These are phyloP conservation scores for Streptanthus diversifolius DNA, from an alignment of 345 rosid species.

Conservation along the genomic window DNA sequence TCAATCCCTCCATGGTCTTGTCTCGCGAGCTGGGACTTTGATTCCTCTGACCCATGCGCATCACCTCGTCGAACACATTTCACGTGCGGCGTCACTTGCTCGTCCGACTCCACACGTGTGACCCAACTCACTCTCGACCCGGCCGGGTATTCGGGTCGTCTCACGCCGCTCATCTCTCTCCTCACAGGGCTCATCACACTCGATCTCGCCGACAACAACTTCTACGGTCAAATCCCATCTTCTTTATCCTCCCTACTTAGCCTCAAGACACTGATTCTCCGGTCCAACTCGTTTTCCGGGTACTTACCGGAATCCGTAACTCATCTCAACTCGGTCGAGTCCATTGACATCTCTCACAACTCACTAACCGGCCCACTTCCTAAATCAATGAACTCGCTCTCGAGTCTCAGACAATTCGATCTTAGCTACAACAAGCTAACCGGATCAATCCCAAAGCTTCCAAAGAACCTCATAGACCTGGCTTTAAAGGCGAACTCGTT, in stretches of 20 bases:
- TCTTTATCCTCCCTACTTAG: conserved; percentile 51
- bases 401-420: conserved; percentile 54
- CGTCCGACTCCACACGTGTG: conserved; percentile 52
- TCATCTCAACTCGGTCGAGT: conserved; percentile 42
- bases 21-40: conserved; percentile 67
- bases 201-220: conserved; percentile 72
- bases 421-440: conserved; percentile 70
- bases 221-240: conserved; percentile 60
- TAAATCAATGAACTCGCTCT: conserved; percentile 34
- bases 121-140: conserved; percentile 77
- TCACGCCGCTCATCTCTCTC: conserved; percentile 56
- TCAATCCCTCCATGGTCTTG: conserved; percentile 64
- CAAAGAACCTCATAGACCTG: conserved; percentile 49
- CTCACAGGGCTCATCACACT: conserved; percentile 58
- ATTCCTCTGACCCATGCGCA: conserved; percentile 57
- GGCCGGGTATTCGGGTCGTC: conserved; percentile 71
- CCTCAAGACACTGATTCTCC: conserved; percentile 58
- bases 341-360: conserved; percentile 64
- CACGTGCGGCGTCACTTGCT: conserved; percentile 61
- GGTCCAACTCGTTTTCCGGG: conserved; percentile 68
- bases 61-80: conserved; percentile 66
- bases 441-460: conserved; percentile 66
- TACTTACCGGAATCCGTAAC: conserved; percentile 50
- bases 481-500: conserved; percentile 65
- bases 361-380: conserved; percentile 64